Base-by-base conservation (phyloP, 2,329 filamentous ascomycete species). In the Diaporthe amygdali region DNA sequence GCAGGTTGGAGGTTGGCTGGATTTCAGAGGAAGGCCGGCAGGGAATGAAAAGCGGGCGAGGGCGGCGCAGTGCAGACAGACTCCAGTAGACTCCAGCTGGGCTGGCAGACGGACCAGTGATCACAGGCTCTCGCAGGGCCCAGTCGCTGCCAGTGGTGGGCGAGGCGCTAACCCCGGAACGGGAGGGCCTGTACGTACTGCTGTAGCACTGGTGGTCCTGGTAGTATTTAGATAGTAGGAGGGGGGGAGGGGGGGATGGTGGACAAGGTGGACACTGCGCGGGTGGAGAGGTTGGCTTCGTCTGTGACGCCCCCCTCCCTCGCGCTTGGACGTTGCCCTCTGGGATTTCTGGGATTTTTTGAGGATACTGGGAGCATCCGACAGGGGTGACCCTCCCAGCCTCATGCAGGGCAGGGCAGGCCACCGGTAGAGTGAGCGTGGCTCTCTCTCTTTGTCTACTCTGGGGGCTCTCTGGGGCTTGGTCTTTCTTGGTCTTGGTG, bases 31-130 rank as follows among this genome's bases (percentile, higher is more conserved):
- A 64, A 25, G 59, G 59, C 59, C 47, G 59, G 59, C 59, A 64
- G 59, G 59, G 59, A 37, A 49, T 49, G 59, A 63, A 64, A 64
- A 64, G 59, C 59, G 59, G 59, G 59, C 44, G 59, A 64, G 59
- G 59, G 59, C 59, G 59, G 59, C 59, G 59, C 44, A 64, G 59
- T 30, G 34, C 32, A 41, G 37, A 44, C 44, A 63, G 59, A 37
- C 59, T 63, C 41, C 56, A 63, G 56, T 30, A 41, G 22, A 34
- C 56, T 47, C 20, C 56, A 34, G 41, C 56, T 9, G 39, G 27
- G 22, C 49, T 30, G 54, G 54, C 37, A 41, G n/a, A 56, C 14
- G 54, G 27, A 22, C 56, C 56, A 46, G 27, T 22, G 20, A 25
- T 22, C 54, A 56, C 22, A 15, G 56, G 56, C 41, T 34, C 27